These are phyloP conservation scores for Magnaporthiopsis rhizophila DNA, from an alignment of 2,329 filamentous ascomycete species.

Conservation along the genomic window DNA sequence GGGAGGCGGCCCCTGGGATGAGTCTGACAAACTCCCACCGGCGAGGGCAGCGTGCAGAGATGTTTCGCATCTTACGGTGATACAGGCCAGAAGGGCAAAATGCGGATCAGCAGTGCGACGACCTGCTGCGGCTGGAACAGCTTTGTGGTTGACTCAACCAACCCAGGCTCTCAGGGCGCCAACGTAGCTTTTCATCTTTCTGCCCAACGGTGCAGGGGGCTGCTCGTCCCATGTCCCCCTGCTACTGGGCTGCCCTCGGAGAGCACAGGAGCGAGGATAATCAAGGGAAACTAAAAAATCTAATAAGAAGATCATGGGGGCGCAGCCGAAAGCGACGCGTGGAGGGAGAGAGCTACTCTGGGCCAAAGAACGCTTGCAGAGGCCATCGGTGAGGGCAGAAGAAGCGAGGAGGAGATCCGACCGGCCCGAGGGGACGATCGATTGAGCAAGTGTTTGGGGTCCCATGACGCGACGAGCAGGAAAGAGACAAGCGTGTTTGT, in stretches of 20 bases:
- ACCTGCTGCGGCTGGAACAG: conserved; percentile 1
- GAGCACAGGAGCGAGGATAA: not conserved
- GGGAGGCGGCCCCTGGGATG: not conserved
- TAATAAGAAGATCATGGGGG: not conserved
- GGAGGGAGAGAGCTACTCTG: too few relatives aligned
- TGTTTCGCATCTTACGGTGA: conserved; percentile 1
- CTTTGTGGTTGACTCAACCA: conserved; percentile 5
- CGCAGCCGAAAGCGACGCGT: not conserved
- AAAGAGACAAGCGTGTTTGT: too few relatives aligned
- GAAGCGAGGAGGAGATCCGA: too few relatives aligned
- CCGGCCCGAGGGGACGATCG: too few relatives aligned
- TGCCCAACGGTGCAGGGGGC: not conserved
- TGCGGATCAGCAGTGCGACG: conserved; percentile 4
- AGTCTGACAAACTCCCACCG: not conserved
- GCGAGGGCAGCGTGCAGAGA: not conserved
- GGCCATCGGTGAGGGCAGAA: too few relatives aligned
- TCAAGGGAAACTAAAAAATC: not conserved
- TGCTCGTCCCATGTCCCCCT: not conserved
- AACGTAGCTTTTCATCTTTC: not conserved
- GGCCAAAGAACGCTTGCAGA: too few relatives aligned
- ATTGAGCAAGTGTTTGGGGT: too few relatives aligned
- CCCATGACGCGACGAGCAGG: too few relatives aligned
- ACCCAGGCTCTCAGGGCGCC: not conserved
- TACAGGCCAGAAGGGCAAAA: not conserved
- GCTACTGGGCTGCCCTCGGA: not conserved